phyloP scores from a whole-genome alignment of 73 alveolate species.

The Durusdinium trenchii region DNA sequence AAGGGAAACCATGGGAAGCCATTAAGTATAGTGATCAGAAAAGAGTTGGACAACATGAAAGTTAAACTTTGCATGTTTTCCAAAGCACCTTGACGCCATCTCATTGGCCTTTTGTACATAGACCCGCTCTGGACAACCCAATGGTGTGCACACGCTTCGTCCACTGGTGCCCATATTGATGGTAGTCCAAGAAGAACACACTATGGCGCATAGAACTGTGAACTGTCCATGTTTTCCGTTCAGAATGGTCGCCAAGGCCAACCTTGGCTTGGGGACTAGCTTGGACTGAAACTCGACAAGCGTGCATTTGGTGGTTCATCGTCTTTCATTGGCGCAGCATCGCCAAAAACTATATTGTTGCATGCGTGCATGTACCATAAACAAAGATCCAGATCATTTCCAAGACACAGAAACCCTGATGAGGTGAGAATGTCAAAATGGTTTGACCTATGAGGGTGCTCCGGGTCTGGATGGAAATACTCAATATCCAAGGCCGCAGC shows the following conservation, averaged over 20 bases:
- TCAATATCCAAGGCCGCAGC: not conserved
- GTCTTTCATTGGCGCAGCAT: too few relatives aligned
- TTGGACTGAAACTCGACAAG: too few relatives aligned
- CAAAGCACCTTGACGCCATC: not conserved
- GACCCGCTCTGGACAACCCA: not conserved
- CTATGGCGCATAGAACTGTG: not conserved
- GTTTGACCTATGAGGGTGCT: not conserved
- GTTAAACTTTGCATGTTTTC: not conserved
- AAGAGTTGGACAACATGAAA: too few relatives aligned
- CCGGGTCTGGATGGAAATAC: not conserved
- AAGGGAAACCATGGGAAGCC: too few relatives aligned
- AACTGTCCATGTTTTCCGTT: conserved; percentile 14
- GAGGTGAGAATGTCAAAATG: not conserved
- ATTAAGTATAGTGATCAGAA: too few relatives aligned
- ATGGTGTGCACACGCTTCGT: not conserved
- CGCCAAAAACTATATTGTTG: too few relatives aligned
- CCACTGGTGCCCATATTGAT: not conserved
- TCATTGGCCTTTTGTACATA: not conserved
- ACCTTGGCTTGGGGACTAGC: not conserved
- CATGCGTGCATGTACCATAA: too few relatives aligned
- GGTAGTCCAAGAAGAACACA: not conserved
- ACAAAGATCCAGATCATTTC: too few relatives aligned
- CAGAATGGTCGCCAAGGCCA: not conserved
- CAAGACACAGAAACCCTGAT: not conserved
- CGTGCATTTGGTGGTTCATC: too few relatives aligned